Evolutionary conservation across 1,284 basidiomycete genomes (phyloP).

Genomic region (Ustilago esculenta): DNA sequence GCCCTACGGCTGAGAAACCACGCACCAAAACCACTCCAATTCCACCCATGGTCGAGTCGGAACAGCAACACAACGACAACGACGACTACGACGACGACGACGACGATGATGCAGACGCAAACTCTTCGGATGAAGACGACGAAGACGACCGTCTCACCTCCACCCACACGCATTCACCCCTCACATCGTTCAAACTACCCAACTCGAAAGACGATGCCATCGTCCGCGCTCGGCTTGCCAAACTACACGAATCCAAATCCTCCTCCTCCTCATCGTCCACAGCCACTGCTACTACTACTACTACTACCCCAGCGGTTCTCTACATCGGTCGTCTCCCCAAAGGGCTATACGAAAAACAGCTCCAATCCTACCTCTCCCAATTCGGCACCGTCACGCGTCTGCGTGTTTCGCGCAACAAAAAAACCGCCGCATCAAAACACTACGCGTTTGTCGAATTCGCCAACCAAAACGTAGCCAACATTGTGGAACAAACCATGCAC

Average conservation of each 20-base stretch:
- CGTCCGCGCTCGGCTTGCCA: constrained; percentile 56
- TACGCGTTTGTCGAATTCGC: constrained; percentile 97
- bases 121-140: constrained; percentile 58
- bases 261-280: constrained; percentile 9
- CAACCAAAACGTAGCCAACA: constrained; percentile 86
- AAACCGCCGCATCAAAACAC: constrained; percentile 95
- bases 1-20: too few relatives aligned
- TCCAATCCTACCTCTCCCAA: constrained; percentile 91
- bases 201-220: constrained; percentile 62
- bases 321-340: constrained; percentile 92
- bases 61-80: constrained; percentile 22
- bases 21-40: constrained; percentile 12
- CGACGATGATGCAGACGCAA: constrained; percentile 34
- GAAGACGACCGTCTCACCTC: constrained; percentile 47
- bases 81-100: constrained; percentile 22
- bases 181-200: constrained; percentile 51
- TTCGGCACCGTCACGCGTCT: constrained; percentile 91
- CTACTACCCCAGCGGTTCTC: constrained; percentile 76
- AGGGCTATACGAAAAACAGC: constrained; percentile 95
- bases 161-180: constrained; percentile 18
- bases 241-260: constrained; percentile 33
- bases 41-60: not conserved
- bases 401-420: constrained; percentile 90
- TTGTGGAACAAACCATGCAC: constrained; percentile 98
- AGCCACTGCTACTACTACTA: too few relatives aligned